Evolutionary conservation across 306 rosid species (phyloP).

Genomic region (Gastrolobium villosum): DNA sequence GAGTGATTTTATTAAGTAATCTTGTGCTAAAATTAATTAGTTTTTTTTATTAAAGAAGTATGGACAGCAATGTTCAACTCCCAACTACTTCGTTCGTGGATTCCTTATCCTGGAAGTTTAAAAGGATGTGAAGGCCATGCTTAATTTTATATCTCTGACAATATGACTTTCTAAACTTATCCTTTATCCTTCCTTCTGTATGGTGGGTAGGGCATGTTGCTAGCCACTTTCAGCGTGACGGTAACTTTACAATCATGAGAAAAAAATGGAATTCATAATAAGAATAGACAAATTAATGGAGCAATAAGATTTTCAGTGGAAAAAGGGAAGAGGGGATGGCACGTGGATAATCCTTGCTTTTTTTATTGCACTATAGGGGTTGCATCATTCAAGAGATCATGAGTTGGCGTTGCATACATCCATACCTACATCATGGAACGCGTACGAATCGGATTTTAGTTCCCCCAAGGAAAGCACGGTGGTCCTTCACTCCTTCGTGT

Average conservation of each 20-base stretch:
- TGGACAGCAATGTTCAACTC: no score
- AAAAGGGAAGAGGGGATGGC: not conserved
- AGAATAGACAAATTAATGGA: not conserved
- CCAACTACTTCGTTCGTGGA: not conserved
- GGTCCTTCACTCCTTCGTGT: not conserved
- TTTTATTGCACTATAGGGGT: not conserved
- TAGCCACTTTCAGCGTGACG: not conserved
- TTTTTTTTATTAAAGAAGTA: no score
- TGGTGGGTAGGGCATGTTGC: not conserved
- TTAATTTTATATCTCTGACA: not conserved
- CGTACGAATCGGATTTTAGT: not conserved
- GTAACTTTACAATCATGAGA: not conserved
- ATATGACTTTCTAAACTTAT: not conserved
- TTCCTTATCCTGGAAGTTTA: not conserved
- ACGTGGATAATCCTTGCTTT: not conserved
- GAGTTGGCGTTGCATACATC: constrained; percentile 31
- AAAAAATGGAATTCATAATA: not conserved
- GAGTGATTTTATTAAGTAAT: no score
- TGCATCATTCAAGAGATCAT: not conserved
- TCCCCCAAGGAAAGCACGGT: not conserved
- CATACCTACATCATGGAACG: not conserved
- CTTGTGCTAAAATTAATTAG: no score
- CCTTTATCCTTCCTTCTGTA: not conserved
- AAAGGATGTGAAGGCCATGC: not conserved
- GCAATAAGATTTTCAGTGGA: not conserved